phyloP scores from a whole-genome alignment of 169 alveolate species.

The Eimeria tenella region DNA sequence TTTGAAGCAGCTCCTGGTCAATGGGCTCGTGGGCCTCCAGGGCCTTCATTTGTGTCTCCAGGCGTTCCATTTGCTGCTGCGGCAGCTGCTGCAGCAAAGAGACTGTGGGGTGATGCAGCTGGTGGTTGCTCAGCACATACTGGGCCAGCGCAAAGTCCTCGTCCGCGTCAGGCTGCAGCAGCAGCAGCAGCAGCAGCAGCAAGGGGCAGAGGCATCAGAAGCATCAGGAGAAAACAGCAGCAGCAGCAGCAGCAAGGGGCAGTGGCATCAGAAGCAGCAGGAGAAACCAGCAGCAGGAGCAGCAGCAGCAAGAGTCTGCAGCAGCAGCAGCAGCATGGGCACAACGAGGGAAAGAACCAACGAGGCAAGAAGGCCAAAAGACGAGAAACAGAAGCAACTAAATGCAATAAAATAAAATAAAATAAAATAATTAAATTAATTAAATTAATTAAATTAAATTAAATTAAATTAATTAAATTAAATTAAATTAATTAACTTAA shows the following conservation, averaged over 20 bases:
- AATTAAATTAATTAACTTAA: background rate
- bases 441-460: background rate
- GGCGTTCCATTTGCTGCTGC: constrained; percentile 62
- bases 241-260: background rate
- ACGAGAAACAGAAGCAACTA: background rate
- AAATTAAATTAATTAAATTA: background rate
- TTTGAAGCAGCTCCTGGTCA: constrained; percentile 95
- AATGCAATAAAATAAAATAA: background rate
- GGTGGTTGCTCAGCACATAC: constrained; percentile 98
- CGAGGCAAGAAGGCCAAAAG: no score
- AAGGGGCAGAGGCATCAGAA: background rate
- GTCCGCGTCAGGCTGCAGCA: constrained; percentile 79
- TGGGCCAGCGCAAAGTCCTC: constrained; percentile 97
- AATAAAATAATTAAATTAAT: constrained; percentile 51
- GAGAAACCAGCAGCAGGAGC: no score
- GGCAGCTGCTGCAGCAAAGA: constrained; percentile 81
- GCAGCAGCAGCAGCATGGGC: no score
- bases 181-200: background rate
- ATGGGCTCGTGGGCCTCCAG: constrained; percentile 89
- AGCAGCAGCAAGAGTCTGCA: no score
- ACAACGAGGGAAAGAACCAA: no score
- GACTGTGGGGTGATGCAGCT: constrained; percentile 94
- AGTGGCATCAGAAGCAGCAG: background rate
- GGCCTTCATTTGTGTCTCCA: constrained; percentile 75
- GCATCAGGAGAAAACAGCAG: background rate